A percentile compares a stretch with the other conserved stretches of the same genome.
Evolutionary conservation across 2,329 filamentous ascomycete genomes (phyloP).

Genomic region (Teratosphaeria zuluensis): DNA sequence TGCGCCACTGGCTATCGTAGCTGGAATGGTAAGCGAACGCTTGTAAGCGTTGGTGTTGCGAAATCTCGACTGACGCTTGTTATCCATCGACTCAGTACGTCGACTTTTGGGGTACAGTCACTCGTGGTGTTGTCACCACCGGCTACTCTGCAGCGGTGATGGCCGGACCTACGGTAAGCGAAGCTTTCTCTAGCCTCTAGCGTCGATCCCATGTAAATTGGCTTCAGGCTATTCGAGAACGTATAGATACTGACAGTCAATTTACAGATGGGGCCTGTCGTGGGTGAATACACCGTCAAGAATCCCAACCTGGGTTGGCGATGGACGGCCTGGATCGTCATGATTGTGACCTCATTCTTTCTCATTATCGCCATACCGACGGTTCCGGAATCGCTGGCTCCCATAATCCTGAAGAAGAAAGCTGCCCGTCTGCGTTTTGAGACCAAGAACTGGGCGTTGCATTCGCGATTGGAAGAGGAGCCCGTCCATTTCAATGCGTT

Average conservation of each 20-base stretch:
- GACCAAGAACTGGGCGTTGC: slow-evolving; percentile 22
- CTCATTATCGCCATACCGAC: slow-evolving; percentile 34
- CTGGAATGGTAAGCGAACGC: slow-evolving; percentile 27
- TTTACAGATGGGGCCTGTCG: slow-evolving; percentile 34
- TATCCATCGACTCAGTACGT: slow-evolving; percentile 22
- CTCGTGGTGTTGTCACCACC: slow-evolving; percentile 26
- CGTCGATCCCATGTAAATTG: too few relatives aligned
- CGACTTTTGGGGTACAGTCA: slow-evolving; percentile 41
- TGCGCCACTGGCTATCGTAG: slow-evolving; percentile 41
- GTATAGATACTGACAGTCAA: slow-evolving; percentile 1
- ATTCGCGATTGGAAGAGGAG: slow-evolving; percentile 36
- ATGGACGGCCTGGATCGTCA: slow-evolving; percentile 48
- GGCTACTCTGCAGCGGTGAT: background rate
- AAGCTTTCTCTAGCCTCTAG: background rate
- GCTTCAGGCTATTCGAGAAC: background rate
- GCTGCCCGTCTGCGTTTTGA: slow-evolving; percentile 38
- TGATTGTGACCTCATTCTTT: slow-evolving; percentile 39
- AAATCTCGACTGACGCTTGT: background rate
- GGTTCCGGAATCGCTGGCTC: slow-evolving; percentile 44
- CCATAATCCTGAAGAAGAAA: slow-evolving; percentile 39
- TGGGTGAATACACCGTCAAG: slow-evolving; percentile 41
- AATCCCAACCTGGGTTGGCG: slow-evolving; percentile 43
- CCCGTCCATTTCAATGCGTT: slow-evolving; percentile 29
- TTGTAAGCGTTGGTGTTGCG: background rate
- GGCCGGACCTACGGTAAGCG: background rate